Evolutionary conservation across 495 filamentous ascomycete genomes (phyloP), one percentile per base, ranked within the genome.

Genomic region (Podospora sp.): DNA sequence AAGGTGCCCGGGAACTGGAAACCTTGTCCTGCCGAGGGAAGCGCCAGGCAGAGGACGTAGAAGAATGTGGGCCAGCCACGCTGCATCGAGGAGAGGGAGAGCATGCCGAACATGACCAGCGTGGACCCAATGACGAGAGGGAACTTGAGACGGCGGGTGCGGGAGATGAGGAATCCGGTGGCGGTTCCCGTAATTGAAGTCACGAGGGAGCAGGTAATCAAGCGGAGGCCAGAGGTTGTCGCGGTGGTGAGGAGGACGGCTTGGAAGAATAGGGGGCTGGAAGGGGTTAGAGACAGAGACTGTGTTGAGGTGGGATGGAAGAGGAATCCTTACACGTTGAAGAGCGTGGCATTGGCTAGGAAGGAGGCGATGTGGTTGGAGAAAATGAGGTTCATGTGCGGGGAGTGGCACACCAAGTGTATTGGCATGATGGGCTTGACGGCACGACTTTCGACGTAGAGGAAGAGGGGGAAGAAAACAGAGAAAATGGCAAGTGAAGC

Each of bases 371-470:
- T 87, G 76, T 87, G 87, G 74, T 91, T 92, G 36, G 85, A 84
- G 68, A 92, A 86, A 57, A 92, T 84, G n/a, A 93, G 79, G 65
- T 86, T 87, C 20, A 84, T 86, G 9, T 87, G 83, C 6, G 91
- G 90, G 3, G 84, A 76, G 29, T 83, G 80, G 20, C 78, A 78
- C 3, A 94, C 71, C 1, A 93, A 79, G 18, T 82, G 76, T 16
- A 92, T 77, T 0, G 91, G 91, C 84, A 95, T 90, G 60, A 94
- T 90, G 27, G 91, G 88, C 0, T 86, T 83, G 50, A 80, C 76
- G 25, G 88, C 89, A 46, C 70, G 69, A 35, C 78, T 82, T 72
- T 94, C 91, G 56, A 88, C 86, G 62, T 79, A 85, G 22, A 93
- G 77, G 58, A 92, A 87, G 0, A 87, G 55, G 1, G 85, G 77